Conservation (phyloP, 805 yeast species). For the Wickerhamomyces alni region DNA sequence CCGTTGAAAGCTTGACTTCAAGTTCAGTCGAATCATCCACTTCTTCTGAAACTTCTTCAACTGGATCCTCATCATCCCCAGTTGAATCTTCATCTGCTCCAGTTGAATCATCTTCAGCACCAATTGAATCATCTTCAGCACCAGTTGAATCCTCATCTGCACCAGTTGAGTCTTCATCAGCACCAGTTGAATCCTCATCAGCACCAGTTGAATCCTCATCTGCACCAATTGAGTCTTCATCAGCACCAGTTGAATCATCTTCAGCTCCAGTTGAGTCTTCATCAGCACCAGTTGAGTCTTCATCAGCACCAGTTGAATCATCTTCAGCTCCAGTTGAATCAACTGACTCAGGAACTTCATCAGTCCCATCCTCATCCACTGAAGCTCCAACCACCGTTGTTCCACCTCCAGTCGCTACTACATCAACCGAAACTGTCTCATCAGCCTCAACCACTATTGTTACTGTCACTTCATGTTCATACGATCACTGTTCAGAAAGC, state of each 20-base stretch:
- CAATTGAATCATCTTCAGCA: no score
- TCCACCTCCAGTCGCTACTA: no score
- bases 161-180: slow-evolving; percentile 1
- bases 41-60: no score
- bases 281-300: slow-evolving; percentile 7
- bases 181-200: slow-evolving; percentile 4
- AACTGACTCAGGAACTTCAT: slow-evolving; percentile 8
- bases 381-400: not conserved
- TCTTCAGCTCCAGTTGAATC: slow-evolving; percentile 1
- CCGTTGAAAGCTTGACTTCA: no score
- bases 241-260: not conserved
- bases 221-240: not conserved
- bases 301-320: not conserved
- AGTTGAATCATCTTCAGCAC: no score
- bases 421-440: slow-evolving; percentile 9
- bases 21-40: no score
- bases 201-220: slow-evolving; percentile 2
- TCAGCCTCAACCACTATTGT: slow-evolving; percentile 8
- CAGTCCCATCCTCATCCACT: not conserved
- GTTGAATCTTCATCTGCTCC: no score
- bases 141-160: no score
- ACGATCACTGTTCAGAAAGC: slow-evolving; percentile 11
- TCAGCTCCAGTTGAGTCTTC: not conserved
- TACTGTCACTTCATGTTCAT: slow-evolving; percentile 19
- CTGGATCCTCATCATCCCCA: no score